A percentile compares a stretch with the other conserved stretches of the same genome.
Conservation (phyloP, 192 early-diverging fungal genomes). For the Geranomyces variabilis region DNA sequence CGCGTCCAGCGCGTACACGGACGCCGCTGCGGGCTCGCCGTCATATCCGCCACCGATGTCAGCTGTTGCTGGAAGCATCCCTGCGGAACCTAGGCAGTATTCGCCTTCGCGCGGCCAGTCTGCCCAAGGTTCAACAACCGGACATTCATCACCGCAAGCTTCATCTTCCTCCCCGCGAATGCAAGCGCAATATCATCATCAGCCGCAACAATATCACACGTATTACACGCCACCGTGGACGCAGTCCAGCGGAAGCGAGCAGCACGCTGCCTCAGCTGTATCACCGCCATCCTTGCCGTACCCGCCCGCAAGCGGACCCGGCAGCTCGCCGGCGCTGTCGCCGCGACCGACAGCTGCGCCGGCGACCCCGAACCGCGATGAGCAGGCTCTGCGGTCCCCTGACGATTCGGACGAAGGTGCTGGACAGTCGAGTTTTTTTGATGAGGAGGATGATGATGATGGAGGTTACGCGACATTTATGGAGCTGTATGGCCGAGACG, state of each 20-base stretch:
- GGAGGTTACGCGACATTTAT: background rate
- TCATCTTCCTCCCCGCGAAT: too few species aligned
- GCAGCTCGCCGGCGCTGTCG: background rate
- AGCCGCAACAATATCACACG: too few species aligned
- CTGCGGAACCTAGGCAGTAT: too few species aligned
- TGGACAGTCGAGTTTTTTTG: background rate
- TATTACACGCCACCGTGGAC: too few species aligned
- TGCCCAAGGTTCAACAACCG: too few species aligned
- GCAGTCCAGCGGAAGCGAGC: background rate
- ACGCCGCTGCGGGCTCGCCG: too few species aligned
- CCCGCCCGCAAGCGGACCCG: background rate
- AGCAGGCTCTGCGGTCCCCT: background rate
- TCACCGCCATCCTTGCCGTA: background rate
- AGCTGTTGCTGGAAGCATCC: too few species aligned
- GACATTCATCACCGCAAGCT: too few species aligned
- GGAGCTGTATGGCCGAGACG: constrained; percentile 1
- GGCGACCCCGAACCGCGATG: background rate
- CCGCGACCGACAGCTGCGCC: background rate
- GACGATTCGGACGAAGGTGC: background rate
- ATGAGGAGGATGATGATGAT: background rate
- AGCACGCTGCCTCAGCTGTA: background rate
- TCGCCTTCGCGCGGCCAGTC: too few species aligned
- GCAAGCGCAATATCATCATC: too few species aligned
- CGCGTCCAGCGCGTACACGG: too few species aligned
- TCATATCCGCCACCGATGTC: too few species aligned